phyloP scores from a whole-genome alignment of 106 monocot genomes.

The Gastrodia elata region DNA sequence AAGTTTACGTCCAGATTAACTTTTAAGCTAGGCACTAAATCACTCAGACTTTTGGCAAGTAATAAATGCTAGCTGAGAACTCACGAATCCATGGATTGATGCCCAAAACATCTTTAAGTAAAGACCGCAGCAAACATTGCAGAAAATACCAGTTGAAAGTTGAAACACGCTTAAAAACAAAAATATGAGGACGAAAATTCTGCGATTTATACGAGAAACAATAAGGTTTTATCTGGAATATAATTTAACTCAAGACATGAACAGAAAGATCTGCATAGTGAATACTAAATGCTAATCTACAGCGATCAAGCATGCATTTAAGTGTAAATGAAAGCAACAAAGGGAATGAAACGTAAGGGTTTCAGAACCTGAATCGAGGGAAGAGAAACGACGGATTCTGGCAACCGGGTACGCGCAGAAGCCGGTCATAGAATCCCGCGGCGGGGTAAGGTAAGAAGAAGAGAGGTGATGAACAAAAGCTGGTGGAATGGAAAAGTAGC shows the following conservation, averaged over 20 bases:
- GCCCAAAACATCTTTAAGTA: neutral
- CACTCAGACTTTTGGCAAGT: too few relatives aligned
- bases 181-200: neutral
- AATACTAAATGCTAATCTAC: neutral
- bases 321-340: constrained; percentile 1
- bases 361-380: neutral
- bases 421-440: neutral
- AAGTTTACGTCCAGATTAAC: too few relatives aligned
- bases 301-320: neutral
- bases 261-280: neutral
- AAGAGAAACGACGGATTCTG: neutral
- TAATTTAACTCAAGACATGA: neutral
- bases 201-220: neutral
- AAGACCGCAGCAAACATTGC: neutral
- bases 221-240: neutral
- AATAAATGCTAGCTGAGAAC: too few relatives aligned
- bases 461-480: neutral
- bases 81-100: too few relatives aligned
- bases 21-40: too few relatives aligned
- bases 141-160: neutral
- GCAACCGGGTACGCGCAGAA: neutral
- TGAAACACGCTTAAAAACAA: neutral
- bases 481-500: neutral
- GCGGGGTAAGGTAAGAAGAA: neutral
- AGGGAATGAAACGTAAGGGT: neutral